Evolutionary conservation across 2,329 filamentous ascomycete species (phyloP).

Genomic region (Stagonosporopsis rhizophila): DNA sequence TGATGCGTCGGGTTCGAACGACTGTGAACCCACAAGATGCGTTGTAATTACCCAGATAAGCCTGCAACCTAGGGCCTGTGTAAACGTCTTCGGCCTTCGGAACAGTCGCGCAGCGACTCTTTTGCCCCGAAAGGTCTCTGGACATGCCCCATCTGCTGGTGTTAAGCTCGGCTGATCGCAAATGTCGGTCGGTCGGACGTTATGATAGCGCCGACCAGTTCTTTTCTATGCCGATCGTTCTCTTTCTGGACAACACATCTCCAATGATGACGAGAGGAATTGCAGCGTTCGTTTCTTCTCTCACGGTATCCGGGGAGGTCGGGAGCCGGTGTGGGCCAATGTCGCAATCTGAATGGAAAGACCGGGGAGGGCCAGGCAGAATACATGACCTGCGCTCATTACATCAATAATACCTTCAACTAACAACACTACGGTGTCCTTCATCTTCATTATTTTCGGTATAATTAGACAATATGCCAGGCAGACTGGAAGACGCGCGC

Average conservation of each 20-base stretch:
- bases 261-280: neutral
- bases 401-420: no score
- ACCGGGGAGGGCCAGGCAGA: no score
- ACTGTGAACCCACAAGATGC: no score
- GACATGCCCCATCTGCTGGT: no score
- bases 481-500: neutral
- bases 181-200: conserved; percentile 1
- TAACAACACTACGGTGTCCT: no score
- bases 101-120: no score
- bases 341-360: neutral
- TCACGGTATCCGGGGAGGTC: neutral
- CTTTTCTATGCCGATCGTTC: neutral
- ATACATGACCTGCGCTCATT: no score
- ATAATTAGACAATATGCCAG: neutral
- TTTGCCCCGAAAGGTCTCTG: no score
- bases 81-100: no score
- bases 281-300: neutral
- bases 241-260: neutral
- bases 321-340: neutral
- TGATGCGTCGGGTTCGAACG: no score
- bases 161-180: conserved; percentile 1
- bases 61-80: no score
- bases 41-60: no score
- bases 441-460: neutral
- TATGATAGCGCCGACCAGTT: neutral